A percentile compares a stretch with the other conserved stretches of the same genome.
These are phyloP conservation scores for Papiliotrema laurentii DNA, from an alignment of 1,284 basidiomycete species.

Conservation along the genomic window DNA sequence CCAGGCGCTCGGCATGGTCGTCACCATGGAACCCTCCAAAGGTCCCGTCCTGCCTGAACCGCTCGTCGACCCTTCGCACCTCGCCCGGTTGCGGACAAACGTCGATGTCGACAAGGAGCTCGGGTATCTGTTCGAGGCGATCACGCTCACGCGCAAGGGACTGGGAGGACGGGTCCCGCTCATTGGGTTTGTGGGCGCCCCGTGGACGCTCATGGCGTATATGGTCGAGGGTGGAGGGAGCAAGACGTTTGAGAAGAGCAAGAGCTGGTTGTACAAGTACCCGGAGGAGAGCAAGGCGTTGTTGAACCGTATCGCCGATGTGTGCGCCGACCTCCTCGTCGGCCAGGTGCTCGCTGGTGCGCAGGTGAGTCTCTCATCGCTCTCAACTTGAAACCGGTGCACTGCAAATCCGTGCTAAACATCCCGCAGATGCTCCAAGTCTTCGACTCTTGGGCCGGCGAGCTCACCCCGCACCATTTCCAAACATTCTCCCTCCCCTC, in stretches of 20 bases:
- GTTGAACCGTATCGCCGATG: slow-evolving; percentile 69
- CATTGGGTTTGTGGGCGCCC: slow-evolving; percentile 92
- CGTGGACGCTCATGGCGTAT: slow-evolving; percentile 94
- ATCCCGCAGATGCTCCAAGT: slow-evolving; percentile 76
- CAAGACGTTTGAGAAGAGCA: slow-evolving; percentile 81
- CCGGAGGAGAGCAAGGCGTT: slow-evolving; percentile 75
- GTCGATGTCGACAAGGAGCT: slow-evolving; percentile 78
- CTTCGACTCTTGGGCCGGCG: slow-evolving; percentile 92
- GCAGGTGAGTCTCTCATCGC: slow-evolving; percentile 58
- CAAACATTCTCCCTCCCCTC: slow-evolving; percentile 54
- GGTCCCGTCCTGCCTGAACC: slow-evolving; percentile 83
- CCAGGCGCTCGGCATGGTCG: slow-evolving; percentile 90
- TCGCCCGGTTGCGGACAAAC: slow-evolving; percentile 56
- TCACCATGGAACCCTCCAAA: slow-evolving; percentile 74
- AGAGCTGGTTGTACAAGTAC: slow-evolving; percentile 86
- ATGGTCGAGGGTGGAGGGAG: slow-evolving; percentile 93
- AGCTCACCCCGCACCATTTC: slow-evolving; percentile 83
- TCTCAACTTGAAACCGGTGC: background rate
- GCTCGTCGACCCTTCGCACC: slow-evolving; percentile 68
- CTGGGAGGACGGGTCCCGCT: slow-evolving; percentile 82
- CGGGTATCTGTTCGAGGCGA: slow-evolving; percentile 84
- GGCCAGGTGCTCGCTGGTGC: slow-evolving; percentile 89
- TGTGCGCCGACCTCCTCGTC: slow-evolving; percentile 80
- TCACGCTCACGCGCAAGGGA: slow-evolving; percentile 71
- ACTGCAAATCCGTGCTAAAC: background rate